phyloP scores from a whole-genome alignment of 257 asterid species.

The Capsicum pubescens region DNA sequence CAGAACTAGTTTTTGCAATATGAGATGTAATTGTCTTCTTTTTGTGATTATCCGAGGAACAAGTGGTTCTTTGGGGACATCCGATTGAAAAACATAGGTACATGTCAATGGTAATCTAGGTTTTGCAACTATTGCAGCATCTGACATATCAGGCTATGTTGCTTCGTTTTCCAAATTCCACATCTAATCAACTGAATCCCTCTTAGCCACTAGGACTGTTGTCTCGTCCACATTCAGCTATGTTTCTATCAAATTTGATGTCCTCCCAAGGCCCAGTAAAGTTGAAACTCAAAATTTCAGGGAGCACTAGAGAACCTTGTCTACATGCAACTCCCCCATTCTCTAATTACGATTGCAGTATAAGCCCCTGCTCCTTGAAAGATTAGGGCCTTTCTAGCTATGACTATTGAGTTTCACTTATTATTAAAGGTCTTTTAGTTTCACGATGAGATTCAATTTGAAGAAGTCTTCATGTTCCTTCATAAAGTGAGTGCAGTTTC shows the following conservation, averaged over 20 bases:
- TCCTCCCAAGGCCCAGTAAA: background rate
- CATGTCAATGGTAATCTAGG: background rate
- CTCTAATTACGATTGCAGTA: background rate
- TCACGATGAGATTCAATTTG: background rate
- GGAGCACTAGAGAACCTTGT: background rate
- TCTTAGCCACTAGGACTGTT: conserved; percentile 16
- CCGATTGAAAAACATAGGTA: background rate
- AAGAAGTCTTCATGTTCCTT: background rate
- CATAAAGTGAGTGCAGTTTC: background rate
- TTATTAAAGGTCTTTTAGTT: background rate
- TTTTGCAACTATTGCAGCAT: conserved; percentile 1
- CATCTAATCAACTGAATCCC: background rate
- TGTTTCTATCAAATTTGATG: background rate
- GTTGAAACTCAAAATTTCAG: background rate
- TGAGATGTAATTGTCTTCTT: background rate
- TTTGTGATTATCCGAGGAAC: background rate
- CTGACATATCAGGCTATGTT: background rate
- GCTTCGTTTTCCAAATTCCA: background rate
- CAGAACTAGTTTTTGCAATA: background rate
- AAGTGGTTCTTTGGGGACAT: background rate
- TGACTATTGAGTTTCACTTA: conserved; percentile 15
- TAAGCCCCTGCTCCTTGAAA: background rate
- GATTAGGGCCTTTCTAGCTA: background rate
- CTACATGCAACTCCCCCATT: background rate
- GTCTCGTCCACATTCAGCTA: conserved; percentile 12